Evolutionary conservation across 441 rosid species (phyloP).

Genomic region (Jatropha podagrica): DNA sequence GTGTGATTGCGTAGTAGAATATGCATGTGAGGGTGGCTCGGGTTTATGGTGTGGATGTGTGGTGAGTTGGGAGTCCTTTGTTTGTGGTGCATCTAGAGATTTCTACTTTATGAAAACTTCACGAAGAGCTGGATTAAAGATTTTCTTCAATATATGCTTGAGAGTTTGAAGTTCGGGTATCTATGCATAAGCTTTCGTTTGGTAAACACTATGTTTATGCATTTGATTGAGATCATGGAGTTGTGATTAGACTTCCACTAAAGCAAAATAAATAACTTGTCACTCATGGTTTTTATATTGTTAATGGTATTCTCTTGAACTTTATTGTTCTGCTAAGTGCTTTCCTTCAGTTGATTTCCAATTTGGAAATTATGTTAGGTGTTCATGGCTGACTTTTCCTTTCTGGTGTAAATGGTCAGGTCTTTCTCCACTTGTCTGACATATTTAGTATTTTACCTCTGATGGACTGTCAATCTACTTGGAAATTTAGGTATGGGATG

Average conservation of each 20-base stretch:
- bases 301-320: neutral
- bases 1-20: neutral
- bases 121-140: neutral
- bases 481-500: slow-evolving; percentile 86
- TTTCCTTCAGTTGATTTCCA: slow-evolving; percentile 11
- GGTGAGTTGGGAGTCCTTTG: neutral
- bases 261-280: neutral
- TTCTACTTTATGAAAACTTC: neutral
- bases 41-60: neutral
- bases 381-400: slow-evolving; percentile 4
- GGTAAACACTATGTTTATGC: neutral
- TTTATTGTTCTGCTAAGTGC: slow-evolving; percentile 5
- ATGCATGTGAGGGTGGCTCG: no score
- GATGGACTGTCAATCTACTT: slow-evolving; percentile 13
- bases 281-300: neutral
- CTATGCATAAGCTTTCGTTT: neutral
- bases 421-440: slow-evolving; percentile 10
- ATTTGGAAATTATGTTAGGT: slow-evolving; percentile 9
- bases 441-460: slow-evolving; percentile 14
- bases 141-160: neutral
- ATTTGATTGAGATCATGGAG: neutral
- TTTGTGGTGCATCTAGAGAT: neutral
- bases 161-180: neutral
- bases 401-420: neutral
- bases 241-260: neutral